Evolutionary conservation across 2,329 filamentous ascomycete species (phyloP).

Genomic region (Fusarium papillatum): DNA sequence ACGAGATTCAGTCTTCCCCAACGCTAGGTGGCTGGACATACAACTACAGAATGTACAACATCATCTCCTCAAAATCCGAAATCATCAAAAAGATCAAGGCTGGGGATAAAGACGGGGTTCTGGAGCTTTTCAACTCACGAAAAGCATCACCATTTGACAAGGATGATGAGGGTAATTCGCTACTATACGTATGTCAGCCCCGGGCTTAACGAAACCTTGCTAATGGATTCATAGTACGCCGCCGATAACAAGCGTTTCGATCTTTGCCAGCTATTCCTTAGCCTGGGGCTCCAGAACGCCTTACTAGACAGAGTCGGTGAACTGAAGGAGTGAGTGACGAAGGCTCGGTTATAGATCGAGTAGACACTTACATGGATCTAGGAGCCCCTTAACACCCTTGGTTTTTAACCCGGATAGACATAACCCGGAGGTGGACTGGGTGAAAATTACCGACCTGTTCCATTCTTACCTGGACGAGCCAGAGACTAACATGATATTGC

Average conservation of each 20-base stretch:
- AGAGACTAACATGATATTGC: constrained; percentile 20
- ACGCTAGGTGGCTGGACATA: constrained; percentile 34
- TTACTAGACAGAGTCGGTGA: background rate
- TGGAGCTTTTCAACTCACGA: constrained; percentile 33
- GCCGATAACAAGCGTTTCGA: constrained; percentile 3
- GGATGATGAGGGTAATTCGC: background rate
- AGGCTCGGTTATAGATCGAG: too few species aligned
- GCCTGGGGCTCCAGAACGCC: constrained; percentile 24
- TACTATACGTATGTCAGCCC: constrained; percentile 14
- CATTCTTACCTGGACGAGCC: constrained; percentile 34
- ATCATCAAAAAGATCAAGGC: constrained; percentile 16
- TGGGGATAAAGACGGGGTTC: constrained; percentile 35
- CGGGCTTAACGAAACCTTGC: background rate
- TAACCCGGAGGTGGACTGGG: background rate
- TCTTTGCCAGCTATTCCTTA: constrained; percentile 26
- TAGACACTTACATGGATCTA: background rate
- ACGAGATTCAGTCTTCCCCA: constrained; percentile 30
- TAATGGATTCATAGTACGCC: constrained; percentile 27
- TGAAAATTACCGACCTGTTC: constrained; percentile 31
- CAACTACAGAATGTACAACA: constrained; percentile 39
- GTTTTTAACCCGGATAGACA: background rate
- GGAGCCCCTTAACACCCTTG: background rate
- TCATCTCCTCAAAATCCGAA: constrained; percentile 25
- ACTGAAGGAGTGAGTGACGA: background rate
- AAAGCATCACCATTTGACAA: constrained; percentile 44